Conservation (phyloP, 2,329 filamentous ascomycete genomes). For the Colletotrichum gloeosporioides region DNA sequence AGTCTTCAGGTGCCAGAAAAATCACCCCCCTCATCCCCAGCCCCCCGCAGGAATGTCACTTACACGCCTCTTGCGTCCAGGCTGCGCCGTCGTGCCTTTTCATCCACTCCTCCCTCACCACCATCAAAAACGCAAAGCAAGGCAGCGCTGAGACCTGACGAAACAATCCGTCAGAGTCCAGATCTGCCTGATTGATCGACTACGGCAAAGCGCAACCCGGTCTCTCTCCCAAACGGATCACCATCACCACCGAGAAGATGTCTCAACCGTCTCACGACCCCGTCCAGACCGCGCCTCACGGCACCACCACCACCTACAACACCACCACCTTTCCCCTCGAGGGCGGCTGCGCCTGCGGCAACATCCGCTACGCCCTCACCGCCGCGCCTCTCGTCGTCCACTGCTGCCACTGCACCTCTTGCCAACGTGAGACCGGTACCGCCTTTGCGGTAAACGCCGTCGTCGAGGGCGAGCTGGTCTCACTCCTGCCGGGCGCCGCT, state of each 20-base stretch:
- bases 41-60: slow-evolving; percentile 11
- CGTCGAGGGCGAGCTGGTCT: slow-evolving; percentile 43
- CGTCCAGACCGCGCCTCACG: background rate
- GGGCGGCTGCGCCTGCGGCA: slow-evolving; percentile 70
- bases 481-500: slow-evolving; percentile 30
- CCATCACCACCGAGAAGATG: slow-evolving; percentile 1
- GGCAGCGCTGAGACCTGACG: background rate
- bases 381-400: slow-evolving; percentile 54
- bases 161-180: background rate
- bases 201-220: background rate
- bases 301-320: background rate
- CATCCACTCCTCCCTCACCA: background rate
- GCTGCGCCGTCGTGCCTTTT: background rate
- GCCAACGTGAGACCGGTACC: slow-evolving; percentile 50
- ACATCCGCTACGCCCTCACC: slow-evolving; percentile 70
- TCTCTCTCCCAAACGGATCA: slow-evolving; percentile 5
- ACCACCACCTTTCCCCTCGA: slow-evolving; percentile 28
- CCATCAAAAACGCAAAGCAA: background rate
- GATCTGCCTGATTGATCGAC: background rate
- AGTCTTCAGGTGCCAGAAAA: background rate
- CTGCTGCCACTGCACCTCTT: slow-evolving; percentile 53
- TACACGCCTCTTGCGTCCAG: slow-evolving; percentile 1
- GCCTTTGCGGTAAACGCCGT: slow-evolving; percentile 45
- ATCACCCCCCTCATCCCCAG: background rate
- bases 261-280: slow-evolving; percentile 15